A percentile compares a stretch with the other conserved stretches of the same genome.
Conservation (phyloP, 73 alveolate genomes). For the Stentor coeruleus region DNA sequence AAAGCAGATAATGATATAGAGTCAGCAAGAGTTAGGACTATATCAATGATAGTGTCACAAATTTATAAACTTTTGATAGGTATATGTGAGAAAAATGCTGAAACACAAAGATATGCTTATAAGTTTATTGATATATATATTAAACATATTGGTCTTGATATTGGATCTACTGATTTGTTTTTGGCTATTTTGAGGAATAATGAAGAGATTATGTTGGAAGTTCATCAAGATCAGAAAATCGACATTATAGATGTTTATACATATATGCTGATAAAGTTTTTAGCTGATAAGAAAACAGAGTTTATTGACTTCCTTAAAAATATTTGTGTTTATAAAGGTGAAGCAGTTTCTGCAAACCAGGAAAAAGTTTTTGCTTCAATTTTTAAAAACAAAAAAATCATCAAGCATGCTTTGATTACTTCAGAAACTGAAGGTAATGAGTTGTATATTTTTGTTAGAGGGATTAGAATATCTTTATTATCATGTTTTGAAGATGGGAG, state of each 20-base stretch:
- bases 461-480: not conserved
- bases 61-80: not conserved
- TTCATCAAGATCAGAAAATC: not conserved
- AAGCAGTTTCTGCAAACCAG: constrained; percentile 20
- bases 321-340: constrained; percentile 25
- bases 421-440: not conserved
- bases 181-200: not conserved
- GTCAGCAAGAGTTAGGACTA: not conserved
- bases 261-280: not conserved
- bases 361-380: not conserved
- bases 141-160: not conserved
- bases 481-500: constrained; percentile 7
- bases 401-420: not conserved
- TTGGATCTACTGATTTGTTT: not conserved
- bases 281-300: constrained; percentile 3
- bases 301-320: constrained; percentile 9
- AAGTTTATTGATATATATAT: not conserved
- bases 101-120: not conserved
- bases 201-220: not conserved
- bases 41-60: not conserved
- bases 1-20: not conserved
- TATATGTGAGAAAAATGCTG: constrained; percentile 13
- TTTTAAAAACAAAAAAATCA: not conserved
- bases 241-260: not conserved
- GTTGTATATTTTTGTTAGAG: not conserved